Conservation (phyloP, 2,329 filamentous ascomycete species). For the Fusarium chuoi region DNA sequence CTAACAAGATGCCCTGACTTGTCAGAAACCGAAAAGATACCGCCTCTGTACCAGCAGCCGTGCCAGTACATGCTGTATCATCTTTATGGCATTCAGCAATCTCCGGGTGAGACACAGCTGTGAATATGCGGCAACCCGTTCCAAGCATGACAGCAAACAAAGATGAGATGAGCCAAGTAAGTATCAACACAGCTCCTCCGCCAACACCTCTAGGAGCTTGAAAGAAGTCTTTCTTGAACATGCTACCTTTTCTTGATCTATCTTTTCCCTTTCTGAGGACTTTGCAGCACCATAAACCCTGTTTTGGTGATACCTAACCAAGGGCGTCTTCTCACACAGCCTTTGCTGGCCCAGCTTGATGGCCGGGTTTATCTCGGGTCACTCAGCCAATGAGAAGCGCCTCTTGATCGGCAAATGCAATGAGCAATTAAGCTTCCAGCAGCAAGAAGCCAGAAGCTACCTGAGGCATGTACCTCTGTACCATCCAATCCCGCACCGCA, state of each 20-base stretch:
- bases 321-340: slow-evolving; percentile 22
- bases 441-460: slow-evolving; percentile 9
- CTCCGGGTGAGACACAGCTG: slow-evolving; percentile 4
- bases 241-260: background rate
- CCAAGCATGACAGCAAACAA: slow-evolving; percentile 31
- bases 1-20: slow-evolving; percentile 19
- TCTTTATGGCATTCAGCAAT: slow-evolving; percentile 5
- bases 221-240: slow-evolving; percentile 37
- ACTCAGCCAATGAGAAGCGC: slow-evolving; percentile 21
- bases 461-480: slow-evolving; percentile 37
- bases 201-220: slow-evolving; percentile 22
- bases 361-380: slow-evolving; percentile 43
- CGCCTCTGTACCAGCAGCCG: background rate
- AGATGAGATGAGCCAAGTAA: slow-evolving; percentile 29
- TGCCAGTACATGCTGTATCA: background rate
- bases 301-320: slow-evolving; percentile 23
- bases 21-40: slow-evolving; percentile 25
- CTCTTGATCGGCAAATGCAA: background rate
- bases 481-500: slow-evolving; percentile 5
- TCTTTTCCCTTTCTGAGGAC: background rate
- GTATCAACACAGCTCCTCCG: slow-evolving; percentile 33
- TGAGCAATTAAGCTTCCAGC: background rate
- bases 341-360: slow-evolving; percentile 37
- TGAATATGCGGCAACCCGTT: slow-evolving; percentile 32
- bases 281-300: background rate